phyloP scores from a whole-genome alignment of 169 alveolate species.

The Toxoplasma gondii region DNA sequence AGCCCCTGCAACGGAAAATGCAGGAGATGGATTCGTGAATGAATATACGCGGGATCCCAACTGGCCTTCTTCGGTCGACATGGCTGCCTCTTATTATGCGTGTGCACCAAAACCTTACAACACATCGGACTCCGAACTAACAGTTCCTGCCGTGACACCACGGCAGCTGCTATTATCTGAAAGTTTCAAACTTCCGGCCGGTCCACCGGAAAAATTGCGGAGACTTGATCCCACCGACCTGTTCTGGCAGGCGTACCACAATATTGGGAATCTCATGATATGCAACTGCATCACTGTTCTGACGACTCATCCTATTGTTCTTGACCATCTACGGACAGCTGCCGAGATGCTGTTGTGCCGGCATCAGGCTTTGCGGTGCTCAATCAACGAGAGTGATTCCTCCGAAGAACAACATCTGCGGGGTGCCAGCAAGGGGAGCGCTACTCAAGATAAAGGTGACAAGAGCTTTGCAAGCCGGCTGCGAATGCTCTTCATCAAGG shows the following conservation, averaged over 20 bases:
- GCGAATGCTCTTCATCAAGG: conserved; percentile 10
- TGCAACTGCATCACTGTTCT: conserved; percentile 70
- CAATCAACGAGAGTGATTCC: conserved; percentile 20
- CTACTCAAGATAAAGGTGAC: background rate
- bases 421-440: background rate
- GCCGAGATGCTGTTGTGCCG: conserved; percentile 69
- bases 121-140: too few relatives aligned
- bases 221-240: conserved; percentile 44
- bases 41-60: too few relatives aligned
- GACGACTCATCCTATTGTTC: conserved; percentile 71
- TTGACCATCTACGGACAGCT: conserved; percentile 71
- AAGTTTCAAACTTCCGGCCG: background rate
- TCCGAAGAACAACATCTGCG: conserved; percentile 30
- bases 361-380: conserved; percentile 71
- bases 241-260: conserved; percentile 62
- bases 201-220: conserved; percentile 9
- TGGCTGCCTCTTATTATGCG: too few relatives aligned
- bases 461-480: conserved; percentile 1
- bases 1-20: too few relatives aligned
- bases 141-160: too few relatives aligned
- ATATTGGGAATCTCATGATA: conserved; percentile 70
- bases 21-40: too few relatives aligned
- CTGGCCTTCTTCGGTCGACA: too few relatives aligned
- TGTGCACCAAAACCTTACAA: too few relatives aligned
- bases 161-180: background rate